Percentiles rank a stretch among this genome's conserved stretches.
These are phyloP conservation scores for Populus davidiana DNA, from an alignment of 345 rosid species.

Conservation along the genomic window DNA sequence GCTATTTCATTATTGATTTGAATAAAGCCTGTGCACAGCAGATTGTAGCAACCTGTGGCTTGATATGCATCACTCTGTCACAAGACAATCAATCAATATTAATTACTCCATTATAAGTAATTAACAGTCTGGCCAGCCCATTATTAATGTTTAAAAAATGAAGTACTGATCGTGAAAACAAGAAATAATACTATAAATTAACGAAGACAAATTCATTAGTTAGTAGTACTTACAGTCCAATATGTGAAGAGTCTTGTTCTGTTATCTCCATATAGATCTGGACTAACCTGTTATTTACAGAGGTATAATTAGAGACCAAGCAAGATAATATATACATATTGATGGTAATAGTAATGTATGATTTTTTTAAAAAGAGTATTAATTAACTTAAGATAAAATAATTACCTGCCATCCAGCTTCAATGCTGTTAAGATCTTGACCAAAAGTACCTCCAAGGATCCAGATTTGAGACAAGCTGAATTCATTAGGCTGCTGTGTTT, in stretches of 20 bases:
- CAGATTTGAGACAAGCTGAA: conserved; percentile 39
- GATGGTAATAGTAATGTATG: neutral
- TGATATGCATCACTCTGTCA: conserved; percentile 86
- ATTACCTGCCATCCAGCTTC: conserved; percentile 37
- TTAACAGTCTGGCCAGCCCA: neutral
- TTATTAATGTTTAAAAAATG: neutral
- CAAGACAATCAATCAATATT: neutral
- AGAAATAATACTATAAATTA: neutral
- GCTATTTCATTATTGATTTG: conserved; percentile 82
- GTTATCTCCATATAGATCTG: conserved; percentile 30
- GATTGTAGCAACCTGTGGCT: conserved; percentile 96
- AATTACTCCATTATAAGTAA: no score
- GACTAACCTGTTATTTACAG: conserved; percentile 25
- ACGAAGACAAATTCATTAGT: neutral
- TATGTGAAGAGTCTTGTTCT: conserved; percentile 36
- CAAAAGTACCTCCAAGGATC: conserved; percentile 28
- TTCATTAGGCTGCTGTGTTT: conserved; percentile 46
- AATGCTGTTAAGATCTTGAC: conserved; percentile 29
- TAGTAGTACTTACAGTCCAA: conserved; percentile 30
- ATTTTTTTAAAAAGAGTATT: neutral
- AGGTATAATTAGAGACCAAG: neutral
- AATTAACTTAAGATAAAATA: neutral
- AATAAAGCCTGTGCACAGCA: conserved; percentile 83
- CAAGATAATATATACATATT: neutral
- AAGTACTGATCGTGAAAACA: neutral